Evolutionary conservation across 2,329 filamentous ascomycete genomes (phyloP).

Genomic region (Trichoderma koningiopsis): DNA sequence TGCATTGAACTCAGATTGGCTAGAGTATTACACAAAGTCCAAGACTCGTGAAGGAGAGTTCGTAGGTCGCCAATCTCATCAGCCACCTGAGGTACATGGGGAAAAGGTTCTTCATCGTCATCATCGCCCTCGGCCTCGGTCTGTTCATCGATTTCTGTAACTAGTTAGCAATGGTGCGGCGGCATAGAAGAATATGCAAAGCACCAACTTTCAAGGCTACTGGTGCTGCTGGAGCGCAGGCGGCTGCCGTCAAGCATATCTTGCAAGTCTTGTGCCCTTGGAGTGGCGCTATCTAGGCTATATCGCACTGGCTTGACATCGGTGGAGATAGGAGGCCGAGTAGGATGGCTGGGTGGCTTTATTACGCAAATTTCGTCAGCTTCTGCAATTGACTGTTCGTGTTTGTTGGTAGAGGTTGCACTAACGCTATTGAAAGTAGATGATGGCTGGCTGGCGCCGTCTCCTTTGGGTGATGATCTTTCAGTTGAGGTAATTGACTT

Average conservation of each 20-base stretch:
- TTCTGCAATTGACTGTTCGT: background rate
- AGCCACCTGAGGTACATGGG: constrained; percentile 32
- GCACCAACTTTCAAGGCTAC: constrained; percentile 73
- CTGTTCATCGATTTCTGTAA: constrained; percentile 59
- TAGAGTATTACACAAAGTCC: constrained; percentile 90
- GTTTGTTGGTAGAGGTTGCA: background rate
- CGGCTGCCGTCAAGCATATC: constrained; percentile 66
- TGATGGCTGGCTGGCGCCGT: constrained; percentile 32
- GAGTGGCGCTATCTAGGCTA: constrained; percentile 71
- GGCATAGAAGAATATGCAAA: background rate
- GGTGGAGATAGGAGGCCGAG: constrained; percentile 74
- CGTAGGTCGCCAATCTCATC: constrained; percentile 69
- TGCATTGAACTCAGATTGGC: constrained; percentile 83
- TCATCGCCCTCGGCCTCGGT: constrained; percentile 56
- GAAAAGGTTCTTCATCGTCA: constrained; percentile 50
- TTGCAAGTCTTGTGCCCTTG: constrained; percentile 78
- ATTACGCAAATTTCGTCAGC: constrained; percentile 9
- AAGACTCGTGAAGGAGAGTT: constrained; percentile 81
- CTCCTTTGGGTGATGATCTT: constrained; percentile 43
- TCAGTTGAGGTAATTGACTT: constrained; percentile 41
- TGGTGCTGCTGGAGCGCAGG: constrained; percentile 67
- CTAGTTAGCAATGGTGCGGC: constrained; percentile 26
- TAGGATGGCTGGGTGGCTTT: constrained; percentile 40
- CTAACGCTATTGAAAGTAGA: constrained; percentile 33
- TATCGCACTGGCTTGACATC: constrained; percentile 68